phyloP scores from a whole-genome alignment of 345 rosid species.

The Pelargonium nanum region DNA sequence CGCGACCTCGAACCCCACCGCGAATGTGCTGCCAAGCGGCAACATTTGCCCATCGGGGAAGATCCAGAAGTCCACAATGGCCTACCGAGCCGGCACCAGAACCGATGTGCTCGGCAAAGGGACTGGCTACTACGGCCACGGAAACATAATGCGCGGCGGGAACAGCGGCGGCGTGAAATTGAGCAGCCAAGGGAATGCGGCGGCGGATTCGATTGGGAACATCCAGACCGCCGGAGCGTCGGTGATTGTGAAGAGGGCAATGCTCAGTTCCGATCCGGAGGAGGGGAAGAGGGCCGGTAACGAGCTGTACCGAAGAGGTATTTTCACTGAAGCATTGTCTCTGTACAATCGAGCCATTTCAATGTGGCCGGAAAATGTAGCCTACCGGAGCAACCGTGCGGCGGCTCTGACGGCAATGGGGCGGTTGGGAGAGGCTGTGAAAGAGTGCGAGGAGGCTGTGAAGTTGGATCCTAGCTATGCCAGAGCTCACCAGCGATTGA shows the following conservation, averaged over 20 bases:
- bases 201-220: neutral
- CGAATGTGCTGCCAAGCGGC: slow-evolving; percentile 48
- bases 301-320: slow-evolving; percentile 65
- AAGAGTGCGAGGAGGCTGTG: slow-evolving; percentile 82
- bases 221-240: slow-evolving; percentile 1
- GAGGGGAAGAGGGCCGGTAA: slow-evolving; percentile 74
- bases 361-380: slow-evolving; percentile 58
- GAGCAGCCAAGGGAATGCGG: neutral
- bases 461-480: slow-evolving; percentile 57
- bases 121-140: slow-evolving; percentile 83
- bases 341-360: slow-evolving; percentile 71
- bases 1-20: slow-evolving; percentile 25
- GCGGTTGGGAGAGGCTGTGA: slow-evolving; percentile 66
- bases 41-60: slow-evolving; percentile 89
- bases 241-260: slow-evolving; percentile 4
- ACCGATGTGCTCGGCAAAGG: slow-evolving; percentile 61
- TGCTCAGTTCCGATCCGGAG: slow-evolving; percentile 43
- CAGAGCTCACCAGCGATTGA: slow-evolving; percentile 76
- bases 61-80: slow-evolving; percentile 56
- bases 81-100: slow-evolving; percentile 33
- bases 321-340: slow-evolving; percentile 57
- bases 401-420: slow-evolving; percentile 74
- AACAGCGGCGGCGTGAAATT: neutral
- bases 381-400: slow-evolving; percentile 71
- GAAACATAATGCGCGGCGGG: slow-evolving; percentile 62